These are phyloP conservation scores for Nemania abortiva DNA, from an alignment of 2,329 filamentous ascomycete genomes.

Conservation along the genomic window DNA sequence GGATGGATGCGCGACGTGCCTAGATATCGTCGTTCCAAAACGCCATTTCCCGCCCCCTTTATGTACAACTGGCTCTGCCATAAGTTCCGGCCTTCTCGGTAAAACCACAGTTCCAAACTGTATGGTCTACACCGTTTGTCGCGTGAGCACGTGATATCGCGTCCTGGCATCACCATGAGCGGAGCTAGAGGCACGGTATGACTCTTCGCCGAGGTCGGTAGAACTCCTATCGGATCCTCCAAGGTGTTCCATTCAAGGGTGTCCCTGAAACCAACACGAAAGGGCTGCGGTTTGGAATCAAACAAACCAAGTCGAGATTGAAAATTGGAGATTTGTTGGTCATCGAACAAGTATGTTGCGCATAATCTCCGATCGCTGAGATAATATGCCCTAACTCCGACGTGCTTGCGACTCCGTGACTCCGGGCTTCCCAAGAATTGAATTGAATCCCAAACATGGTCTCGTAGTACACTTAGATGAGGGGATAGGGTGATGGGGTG, in stretches of 20 bases:
- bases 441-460: no score
- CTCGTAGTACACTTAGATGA: no score
- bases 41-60: background rate
- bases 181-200: no score
- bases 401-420: no score
- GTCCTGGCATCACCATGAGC: no score
- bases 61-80: slow-evolving; percentile 2
- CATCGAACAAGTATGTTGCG: background rate
- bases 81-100: no score
- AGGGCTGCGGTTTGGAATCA: slow-evolving; percentile 10
- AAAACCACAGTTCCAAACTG: background rate
- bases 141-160: no score
- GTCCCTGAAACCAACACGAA: background rate
- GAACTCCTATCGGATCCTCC: background rate
- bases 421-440: no score
- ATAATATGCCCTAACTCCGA: background rate
- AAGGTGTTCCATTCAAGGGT: background rate
- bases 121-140: background rate
- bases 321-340: background rate
- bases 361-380: slow-evolving; percentile 15
- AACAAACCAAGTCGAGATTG: background rate
- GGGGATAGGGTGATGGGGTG: no score
- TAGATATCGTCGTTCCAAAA: background rate
- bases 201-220: background rate
- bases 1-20: background rate